These are phyloP conservation scores for Lunasporangiospora selenospora DNA, from an alignment of 192 early-diverging fungal genomes.

Conservation along the genomic window DNA sequence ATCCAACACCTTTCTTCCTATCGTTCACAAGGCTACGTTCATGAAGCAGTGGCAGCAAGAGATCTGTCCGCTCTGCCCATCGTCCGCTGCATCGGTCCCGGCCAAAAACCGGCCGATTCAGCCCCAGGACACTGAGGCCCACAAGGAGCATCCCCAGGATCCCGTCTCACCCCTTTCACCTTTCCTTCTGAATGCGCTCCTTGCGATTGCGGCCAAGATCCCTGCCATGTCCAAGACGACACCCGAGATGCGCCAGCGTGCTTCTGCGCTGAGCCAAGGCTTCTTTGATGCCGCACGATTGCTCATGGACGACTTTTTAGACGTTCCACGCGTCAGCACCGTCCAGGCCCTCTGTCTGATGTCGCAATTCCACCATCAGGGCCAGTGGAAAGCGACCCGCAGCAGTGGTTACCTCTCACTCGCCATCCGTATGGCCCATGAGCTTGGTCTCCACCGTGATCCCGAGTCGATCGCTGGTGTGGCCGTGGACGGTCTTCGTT, in stretches of 20 bases:
- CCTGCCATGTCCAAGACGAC: conserved; percentile 13
- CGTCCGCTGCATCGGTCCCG: background rate
- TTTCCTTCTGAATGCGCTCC: conserved; percentile 47
- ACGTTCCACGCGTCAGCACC: conserved; percentile 50
- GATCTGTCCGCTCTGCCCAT: conserved; percentile 19
- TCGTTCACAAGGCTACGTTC: conserved; percentile 26
- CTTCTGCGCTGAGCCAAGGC: conserved; percentile 14
- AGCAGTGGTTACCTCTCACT: conserved; percentile 45
- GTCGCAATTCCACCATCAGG: conserved; percentile 47
- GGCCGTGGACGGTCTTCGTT: conserved; percentile 28
- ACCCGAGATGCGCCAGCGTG: conserved; percentile 13
- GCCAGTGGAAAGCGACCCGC: conserved; percentile 46
- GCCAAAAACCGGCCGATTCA: conserved; percentile 2
- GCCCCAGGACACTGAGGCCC: conserved; percentile 18
- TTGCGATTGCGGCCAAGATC: conserved; percentile 42
- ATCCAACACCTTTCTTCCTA: conserved; percentile 28
- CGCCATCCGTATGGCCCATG: conserved; percentile 53
- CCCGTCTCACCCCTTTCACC: conserved; percentile 43
- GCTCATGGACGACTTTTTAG: conserved; percentile 50
- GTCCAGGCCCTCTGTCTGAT: conserved; percentile 51
- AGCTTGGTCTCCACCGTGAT: conserved; percentile 45
- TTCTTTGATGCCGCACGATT: conserved; percentile 33
- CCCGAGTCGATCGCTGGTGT: conserved; percentile 17
- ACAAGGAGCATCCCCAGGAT: conserved; percentile 26
- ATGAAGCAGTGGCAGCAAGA: conserved; percentile 43